These are phyloP conservation scores for Chrysopogon serrulatus DNA, from an alignment of 176 grass and related monocot genomes.

Conservation along the genomic window DNA sequence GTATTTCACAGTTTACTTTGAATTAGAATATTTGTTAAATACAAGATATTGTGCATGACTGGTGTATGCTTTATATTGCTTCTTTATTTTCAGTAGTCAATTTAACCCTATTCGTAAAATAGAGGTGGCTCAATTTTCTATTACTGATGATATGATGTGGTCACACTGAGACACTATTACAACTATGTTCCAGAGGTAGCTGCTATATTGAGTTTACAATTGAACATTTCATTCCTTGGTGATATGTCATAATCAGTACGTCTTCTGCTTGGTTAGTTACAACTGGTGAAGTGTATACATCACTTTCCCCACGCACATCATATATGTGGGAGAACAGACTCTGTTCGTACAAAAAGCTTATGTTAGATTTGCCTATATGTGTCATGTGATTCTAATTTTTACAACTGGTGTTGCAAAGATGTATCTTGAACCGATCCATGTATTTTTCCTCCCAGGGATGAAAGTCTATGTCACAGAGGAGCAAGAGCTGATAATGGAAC, in stretches of 20 bases:
- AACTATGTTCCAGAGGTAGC: constrained; percentile 6
- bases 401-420: not conserved
- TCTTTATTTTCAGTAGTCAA: not conserved
- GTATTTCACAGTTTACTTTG: not conserved
- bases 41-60: not conserved
- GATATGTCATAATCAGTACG: not conserved
- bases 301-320: not conserved
- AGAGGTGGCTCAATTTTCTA: not conserved
- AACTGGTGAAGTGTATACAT: not conserved
- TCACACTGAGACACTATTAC: not conserved
- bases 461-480: constrained; percentile 93
- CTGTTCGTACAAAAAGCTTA: not conserved
- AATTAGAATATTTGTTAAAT: constrained; percentile 2
- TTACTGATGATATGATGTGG: not conserved
- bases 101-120: not conserved
- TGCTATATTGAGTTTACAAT: not conserved
- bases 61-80: not conserved
- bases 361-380: not conserved
- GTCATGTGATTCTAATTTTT: not conserved
- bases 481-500: constrained; percentile 97
- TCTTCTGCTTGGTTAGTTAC: not conserved
- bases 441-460: constrained; percentile 61
- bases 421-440: not conserved
- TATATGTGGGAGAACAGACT: not conserved
- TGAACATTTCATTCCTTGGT: not conserved